Evolutionary conservation across 75 land plant species (phyloP).

Genomic region (Picea glauca): DNA sequence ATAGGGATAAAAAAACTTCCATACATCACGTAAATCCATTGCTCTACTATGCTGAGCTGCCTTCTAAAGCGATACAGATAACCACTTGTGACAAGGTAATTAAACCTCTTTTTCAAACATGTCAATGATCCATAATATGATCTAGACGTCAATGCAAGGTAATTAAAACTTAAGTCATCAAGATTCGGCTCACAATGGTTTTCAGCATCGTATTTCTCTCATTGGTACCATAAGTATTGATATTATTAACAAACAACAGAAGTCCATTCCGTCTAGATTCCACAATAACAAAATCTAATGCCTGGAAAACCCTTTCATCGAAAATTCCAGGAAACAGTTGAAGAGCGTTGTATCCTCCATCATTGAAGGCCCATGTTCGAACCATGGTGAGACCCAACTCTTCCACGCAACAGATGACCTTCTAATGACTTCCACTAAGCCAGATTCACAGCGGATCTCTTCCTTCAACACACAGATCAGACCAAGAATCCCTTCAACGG

Average conservation of each 20-base stretch:
- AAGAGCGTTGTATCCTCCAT: too few relatives aligned
- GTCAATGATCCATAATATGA: conserved; percentile 37
- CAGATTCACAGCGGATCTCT: too few relatives aligned
- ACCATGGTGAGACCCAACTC: too few relatives aligned
- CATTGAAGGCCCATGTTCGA: too few relatives aligned
- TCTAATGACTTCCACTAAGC: too few relatives aligned
- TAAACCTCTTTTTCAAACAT: conserved; percentile 25
- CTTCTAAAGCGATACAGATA: conserved; percentile 33
- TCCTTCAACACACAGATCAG: too few relatives aligned
- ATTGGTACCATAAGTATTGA: neutral
- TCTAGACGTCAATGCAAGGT: conserved; percentile 31
- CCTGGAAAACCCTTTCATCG: too few relatives aligned
- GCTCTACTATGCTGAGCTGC: conserved; percentile 39
- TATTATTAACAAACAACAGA: neutral
- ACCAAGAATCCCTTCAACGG: too few relatives aligned
- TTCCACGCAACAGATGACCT: too few relatives aligned
- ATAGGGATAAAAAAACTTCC: conserved; percentile 53
- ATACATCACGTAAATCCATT: conserved; percentile 46
- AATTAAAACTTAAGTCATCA: conserved; percentile 40
- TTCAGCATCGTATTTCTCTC: neutral
- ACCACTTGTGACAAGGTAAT: conserved; percentile 26
- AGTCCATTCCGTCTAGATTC: too few relatives aligned
- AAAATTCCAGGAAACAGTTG: too few relatives aligned
- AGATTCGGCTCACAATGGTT: conserved; percentile 13
- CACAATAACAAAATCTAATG: too few relatives aligned